Evolutionary conservation across 2,329 filamentous ascomycete species (phyloP), one percentile per base, ranked within the genome.

Genomic region (Alternaria solani): DNA sequence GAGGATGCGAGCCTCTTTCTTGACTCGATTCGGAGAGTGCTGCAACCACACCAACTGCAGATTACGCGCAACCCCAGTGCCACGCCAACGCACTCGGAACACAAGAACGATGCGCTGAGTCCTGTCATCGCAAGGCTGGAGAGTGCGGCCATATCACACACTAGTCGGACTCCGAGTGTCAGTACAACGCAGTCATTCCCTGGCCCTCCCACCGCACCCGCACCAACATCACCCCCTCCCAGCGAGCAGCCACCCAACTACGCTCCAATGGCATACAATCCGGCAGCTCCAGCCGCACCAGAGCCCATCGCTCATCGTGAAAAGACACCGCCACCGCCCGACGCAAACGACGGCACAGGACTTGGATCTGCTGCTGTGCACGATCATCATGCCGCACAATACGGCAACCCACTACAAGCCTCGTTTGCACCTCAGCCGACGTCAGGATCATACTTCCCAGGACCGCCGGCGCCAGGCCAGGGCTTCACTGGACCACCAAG

Each of bases 261-360:
- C 67, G 82, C 79, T 7, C 89, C 89, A 0, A 88, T 92, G 80
- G 86, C 90, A 2, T 94, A 94, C 74, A 94, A 94, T 73, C 91
- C 91, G 3, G 91, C 91, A 0, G 91, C 91, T 1, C 91, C 91
- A 5, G 85, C 90, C 0, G 90, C 90, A 0, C 90, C 91, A 0
- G 91, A 94, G 75, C 83, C 86, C 23, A 88, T 93, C 52, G 82
- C 85, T 20, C 87, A 91, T 75, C 85, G 91, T 48, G 91, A 94
- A 77, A 93, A 93, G 83, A 94, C 91, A 0, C 91, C 91, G 2
- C 88, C 91, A 4, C 90, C 89, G 4, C 86, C 89, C 34, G 91
- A 93, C 68, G 87, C 83, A 39, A 86, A 83, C 12, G 80, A 73
- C 57, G 83, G 82, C 4, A 83, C 80, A 18, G 82, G 82, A 1